phyloP scores from a whole-genome alignment of 768 basidiomycete genomes.

The Pleurotus djamor region DNA sequence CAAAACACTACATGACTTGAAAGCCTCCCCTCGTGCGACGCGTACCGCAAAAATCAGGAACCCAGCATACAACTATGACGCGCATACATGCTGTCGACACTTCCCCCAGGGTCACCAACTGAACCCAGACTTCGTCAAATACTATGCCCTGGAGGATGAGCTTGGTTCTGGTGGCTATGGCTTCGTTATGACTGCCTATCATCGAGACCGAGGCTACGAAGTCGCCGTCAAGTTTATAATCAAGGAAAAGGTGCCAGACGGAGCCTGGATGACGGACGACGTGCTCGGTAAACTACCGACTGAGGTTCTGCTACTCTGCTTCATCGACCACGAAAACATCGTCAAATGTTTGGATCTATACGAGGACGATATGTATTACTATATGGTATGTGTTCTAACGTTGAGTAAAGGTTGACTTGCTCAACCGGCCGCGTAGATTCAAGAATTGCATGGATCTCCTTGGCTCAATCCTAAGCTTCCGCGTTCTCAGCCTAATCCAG shows the following conservation, averaged over 20 bases:
- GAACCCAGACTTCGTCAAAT: conserved; percentile 53
- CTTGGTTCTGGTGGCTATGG: conserved; percentile 93
- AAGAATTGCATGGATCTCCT: conserved; percentile 91
- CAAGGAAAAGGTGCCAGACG: conserved; percentile 65
- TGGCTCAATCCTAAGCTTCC: conserved; percentile 66
- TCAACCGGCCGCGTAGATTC: conserved; percentile 50
- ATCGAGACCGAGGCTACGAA: conserved; percentile 56
- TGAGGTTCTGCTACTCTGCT: conserved; percentile 76
- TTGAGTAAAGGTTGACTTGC: background rate
- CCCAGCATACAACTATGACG: conserved; percentile 26
- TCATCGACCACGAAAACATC: conserved; percentile 76
- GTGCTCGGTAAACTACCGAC: conserved; percentile 66
- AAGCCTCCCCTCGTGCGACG: no score
- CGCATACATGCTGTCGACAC: conserved; percentile 20
- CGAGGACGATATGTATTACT: conserved; percentile 83
- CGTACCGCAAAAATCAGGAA: background rate
- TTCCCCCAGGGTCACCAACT: conserved; percentile 66
- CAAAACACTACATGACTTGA: background rate
- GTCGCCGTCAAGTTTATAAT: conserved; percentile 96
- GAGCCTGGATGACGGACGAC: conserved; percentile 65
- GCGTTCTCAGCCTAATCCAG: conserved; percentile 10
- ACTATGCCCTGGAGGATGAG: conserved; percentile 68
- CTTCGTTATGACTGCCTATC: conserved; percentile 86
- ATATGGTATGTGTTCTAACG: conserved; percentile 60
- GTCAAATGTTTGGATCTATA: conserved; percentile 83